Evolutionary conservation across 2,329 filamentous ascomycete species (phyloP).

Genomic region (Cercospora janseana): DNA sequence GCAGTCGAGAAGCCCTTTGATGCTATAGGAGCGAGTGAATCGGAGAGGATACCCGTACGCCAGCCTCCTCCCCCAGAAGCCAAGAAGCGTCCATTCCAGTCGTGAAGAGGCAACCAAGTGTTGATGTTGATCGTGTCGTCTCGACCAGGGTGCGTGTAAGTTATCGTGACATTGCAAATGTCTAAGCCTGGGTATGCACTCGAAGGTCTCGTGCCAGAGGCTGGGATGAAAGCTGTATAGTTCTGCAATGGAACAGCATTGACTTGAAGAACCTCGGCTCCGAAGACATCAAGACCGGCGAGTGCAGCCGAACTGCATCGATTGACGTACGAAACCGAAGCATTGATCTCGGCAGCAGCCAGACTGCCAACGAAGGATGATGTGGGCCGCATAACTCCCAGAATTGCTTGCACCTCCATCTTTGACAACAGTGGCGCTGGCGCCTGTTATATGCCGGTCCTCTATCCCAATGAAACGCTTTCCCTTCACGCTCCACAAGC

Average conservation of each 20-base stretch:
- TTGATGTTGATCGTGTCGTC: slow-evolving; percentile 38
- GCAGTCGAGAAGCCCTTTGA: slow-evolving; percentile 30
- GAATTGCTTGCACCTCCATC: slow-evolving; percentile 9
- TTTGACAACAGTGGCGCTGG: background rate
- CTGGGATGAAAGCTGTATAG: slow-evolving; percentile 1
- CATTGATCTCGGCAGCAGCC: background rate
- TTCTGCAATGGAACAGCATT: slow-evolving; percentile 6
- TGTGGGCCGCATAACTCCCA: slow-evolving; percentile 7
- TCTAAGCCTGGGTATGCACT: slow-evolving; percentile 13
- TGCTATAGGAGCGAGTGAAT: slow-evolving; percentile 24
- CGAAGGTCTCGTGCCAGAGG: background rate
- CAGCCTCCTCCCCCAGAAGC: slow-evolving; percentile 43
- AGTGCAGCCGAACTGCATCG: slow-evolving; percentile 5
- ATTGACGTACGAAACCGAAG: background rate
- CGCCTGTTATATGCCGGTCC: too few species aligned
- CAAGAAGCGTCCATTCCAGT: slow-evolving; percentile 41
- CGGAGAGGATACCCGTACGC: slow-evolving; percentile 21
- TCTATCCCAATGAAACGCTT: too few species aligned
- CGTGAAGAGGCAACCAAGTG: slow-evolving; percentile 36
- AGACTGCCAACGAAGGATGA: background rate
- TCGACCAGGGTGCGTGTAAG: slow-evolving; percentile 40
- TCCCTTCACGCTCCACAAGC: background rate
- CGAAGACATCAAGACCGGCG: slow-evolving; percentile 6
- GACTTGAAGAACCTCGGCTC: slow-evolving; percentile 11
- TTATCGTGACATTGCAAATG: slow-evolving; percentile 42